A percentile compares a stretch with the other conserved stretches of the same genome.
Evolutionary conservation across 345 rosid genomes (phyloP).

Genomic region (Eucalyptus camaldulensis): DNA sequence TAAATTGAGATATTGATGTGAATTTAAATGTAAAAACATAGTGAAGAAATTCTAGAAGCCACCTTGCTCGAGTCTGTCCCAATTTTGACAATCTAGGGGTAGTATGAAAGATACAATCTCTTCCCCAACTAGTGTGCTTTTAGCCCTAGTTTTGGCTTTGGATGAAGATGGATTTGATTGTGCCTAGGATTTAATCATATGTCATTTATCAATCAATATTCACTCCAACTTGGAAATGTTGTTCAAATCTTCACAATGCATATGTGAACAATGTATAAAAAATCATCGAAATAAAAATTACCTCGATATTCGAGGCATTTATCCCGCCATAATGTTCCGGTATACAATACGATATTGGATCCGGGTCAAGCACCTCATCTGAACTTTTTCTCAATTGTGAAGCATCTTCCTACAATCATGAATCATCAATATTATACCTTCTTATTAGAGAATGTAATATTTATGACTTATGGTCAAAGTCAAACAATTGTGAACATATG

Average conservation of each 20-base stretch:
- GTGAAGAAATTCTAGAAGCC: neutral
- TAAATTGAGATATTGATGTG: too few relatives aligned
- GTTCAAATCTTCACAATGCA: neutral
- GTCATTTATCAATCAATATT: neutral
- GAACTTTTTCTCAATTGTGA: neutral
- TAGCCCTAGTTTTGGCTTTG: neutral
- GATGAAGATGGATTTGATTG: neutral
- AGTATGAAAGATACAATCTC: neutral
- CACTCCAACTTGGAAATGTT: neutral
- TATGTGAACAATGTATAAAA: neutral
- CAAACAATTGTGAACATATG: neutral
- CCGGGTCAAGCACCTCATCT: neutral
- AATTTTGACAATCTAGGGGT: neutral
- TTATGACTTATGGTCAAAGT: too few relatives aligned
- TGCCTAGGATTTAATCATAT: neutral
- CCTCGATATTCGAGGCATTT: neutral
- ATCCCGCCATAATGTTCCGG: neutral
- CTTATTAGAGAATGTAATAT: neutral
- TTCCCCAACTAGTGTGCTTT: neutral
- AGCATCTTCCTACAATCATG: neutral
- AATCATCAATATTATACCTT: neutral
- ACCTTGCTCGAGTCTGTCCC: neutral
- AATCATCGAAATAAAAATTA: neutral
- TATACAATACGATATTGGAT: neutral
- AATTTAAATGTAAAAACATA: too few relatives aligned